Percentiles rank a stretch among this genome's conserved stretches.
Evolutionary conservation across 306 rosid species (phyloP).

Genomic region (Ceratonia siliqua): DNA sequence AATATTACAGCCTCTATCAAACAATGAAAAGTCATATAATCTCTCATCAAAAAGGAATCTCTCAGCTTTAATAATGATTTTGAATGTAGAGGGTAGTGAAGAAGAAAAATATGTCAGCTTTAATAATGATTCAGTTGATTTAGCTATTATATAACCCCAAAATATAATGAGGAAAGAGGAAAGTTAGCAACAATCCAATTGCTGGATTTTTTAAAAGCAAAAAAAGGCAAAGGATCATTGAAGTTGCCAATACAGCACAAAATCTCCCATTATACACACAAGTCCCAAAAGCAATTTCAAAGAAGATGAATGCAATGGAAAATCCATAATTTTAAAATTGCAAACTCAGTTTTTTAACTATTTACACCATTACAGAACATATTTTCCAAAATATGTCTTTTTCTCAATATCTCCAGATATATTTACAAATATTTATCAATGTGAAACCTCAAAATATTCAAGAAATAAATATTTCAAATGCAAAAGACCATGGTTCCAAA

Average conservation of each 20-base stretch:
- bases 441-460: constrained; percentile 11
- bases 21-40: constrained; percentile 16
- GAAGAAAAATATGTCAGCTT: constrained; percentile 25
- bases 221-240: not conserved
- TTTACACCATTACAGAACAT: not conserved
- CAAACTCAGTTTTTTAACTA: constrained; percentile 5
- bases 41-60: not conserved
- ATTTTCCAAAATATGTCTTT: not conserved
- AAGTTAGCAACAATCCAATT: constrained; percentile 6
- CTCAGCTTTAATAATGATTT: not conserved
- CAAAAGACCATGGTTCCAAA: not conserved
- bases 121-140: constrained; percentile 10
- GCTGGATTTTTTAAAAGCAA: not conserved
- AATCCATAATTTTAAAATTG: not conserved
- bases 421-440: not conserved
- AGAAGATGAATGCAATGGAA: not conserved
- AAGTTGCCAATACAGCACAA: not conserved
- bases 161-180: not conserved
- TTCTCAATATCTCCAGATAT: constrained; percentile 12
- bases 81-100: not conserved
- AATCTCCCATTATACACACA: not conserved
- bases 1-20: not conserved
- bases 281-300: not conserved
- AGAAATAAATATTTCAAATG: constrained; percentile 1
- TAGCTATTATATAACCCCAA: not conserved